Conservation (phyloP, 305 asterid genomes). For the Solanum hybrid region DNA sequence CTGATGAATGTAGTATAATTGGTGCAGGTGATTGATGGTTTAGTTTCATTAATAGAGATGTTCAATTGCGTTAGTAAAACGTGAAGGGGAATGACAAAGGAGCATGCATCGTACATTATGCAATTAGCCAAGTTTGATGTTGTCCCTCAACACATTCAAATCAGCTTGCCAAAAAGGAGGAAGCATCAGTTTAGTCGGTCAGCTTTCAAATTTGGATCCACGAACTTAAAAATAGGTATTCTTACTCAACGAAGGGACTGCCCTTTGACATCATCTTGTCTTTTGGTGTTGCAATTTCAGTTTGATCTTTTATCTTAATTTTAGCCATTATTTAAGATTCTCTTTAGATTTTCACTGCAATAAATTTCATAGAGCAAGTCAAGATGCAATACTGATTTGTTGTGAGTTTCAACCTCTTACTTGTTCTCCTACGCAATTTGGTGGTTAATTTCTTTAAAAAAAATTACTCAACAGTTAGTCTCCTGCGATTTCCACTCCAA, state of each 20-base stretch:
- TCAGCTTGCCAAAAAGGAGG: slow-evolving; percentile 70
- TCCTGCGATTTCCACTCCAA: not conserved
- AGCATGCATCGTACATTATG: slow-evolving; percentile 90
- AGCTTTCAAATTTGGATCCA: too few species aligned
- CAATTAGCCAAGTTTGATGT: slow-evolving; percentile 85
- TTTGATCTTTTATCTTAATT: too few species aligned
- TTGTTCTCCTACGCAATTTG: not conserved
- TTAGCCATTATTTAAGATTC: too few species aligned
- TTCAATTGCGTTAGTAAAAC: slow-evolving; percentile 75
- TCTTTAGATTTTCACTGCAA: too few species aligned
- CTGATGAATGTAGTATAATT: not conserved
- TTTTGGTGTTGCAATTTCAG: too few species aligned
- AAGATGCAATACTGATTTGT: not conserved
- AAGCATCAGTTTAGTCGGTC: not conserved
- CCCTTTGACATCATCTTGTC: too few species aligned
- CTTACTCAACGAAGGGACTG: too few species aligned
- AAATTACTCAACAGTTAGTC: not conserved
- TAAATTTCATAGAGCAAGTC: too few species aligned
- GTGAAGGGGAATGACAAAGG: slow-evolving; percentile 83
- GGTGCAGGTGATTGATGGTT: slow-evolving; percentile 72
- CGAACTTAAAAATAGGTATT: too few species aligned
- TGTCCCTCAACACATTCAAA: slow-evolving; percentile 91
- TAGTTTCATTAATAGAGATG: slow-evolving; percentile 93
- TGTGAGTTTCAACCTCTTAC: not conserved
- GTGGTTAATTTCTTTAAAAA: not conserved